Evolutionary conservation across 441 rosid genomes (phyloP).

Genomic region (Erysimum cheiri): DNA sequence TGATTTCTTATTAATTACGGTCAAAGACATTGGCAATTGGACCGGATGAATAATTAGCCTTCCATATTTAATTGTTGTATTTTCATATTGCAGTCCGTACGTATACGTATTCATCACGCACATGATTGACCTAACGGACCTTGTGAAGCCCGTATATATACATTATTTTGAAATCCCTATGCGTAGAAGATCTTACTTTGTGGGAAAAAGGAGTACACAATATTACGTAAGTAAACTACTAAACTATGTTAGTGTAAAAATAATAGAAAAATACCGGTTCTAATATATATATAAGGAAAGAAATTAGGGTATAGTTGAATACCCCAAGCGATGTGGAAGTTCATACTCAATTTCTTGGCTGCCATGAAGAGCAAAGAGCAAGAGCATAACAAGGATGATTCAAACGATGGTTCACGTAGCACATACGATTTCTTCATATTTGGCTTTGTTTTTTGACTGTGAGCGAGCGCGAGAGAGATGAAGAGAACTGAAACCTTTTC

Average conservation of each 20-base stretch:
- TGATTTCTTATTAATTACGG: constrained; percentile 22
- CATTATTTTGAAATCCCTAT: not conserved
- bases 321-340: not conserved
- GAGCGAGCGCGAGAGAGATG: too few relatives aligned
- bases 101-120: constrained; percentile 7
- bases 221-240: too few relatives aligned
- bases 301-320: not conserved
- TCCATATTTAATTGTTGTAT: not conserved
- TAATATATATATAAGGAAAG: too few relatives aligned
- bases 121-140: constrained; percentile 13
- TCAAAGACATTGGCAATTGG: constrained; percentile 35
- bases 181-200: not conserved
- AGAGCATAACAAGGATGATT: not conserved
- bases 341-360: not conserved
- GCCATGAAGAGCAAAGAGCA: constrained; percentile 1
- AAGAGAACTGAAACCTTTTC: too few relatives aligned
- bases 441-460: too few relatives aligned
- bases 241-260: too few relatives aligned
- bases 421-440: not conserved
- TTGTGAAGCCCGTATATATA: not conserved
- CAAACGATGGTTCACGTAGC: not conserved
- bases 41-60: constrained; percentile 29
- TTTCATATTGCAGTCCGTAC: constrained; percentile 20
- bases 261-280: too few relatives aligned
- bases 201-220: too few relatives aligned